Evolutionary conservation across 495 filamentous ascomycete species (phyloP), one percentile per base, ranked within the genome.

Genomic region (Pyronema omphalodes): DNA sequence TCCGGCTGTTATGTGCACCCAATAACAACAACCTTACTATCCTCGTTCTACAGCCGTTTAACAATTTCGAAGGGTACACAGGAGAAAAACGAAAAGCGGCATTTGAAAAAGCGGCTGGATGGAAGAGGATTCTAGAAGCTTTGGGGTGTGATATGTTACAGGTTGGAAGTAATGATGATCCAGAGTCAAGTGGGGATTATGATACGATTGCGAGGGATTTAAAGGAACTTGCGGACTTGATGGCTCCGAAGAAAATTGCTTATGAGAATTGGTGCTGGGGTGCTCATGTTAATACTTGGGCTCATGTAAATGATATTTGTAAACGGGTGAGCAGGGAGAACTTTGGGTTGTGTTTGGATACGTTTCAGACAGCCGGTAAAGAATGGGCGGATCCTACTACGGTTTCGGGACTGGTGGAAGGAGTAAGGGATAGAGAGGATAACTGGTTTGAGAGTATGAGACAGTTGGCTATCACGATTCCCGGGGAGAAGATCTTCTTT

Each of bases 201-300:
- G 68, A 68, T 2, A 63, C 67, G 41, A 72, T 84, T 17, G 74
- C 79, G 0, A 57, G 66, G 1, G 85, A 89, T 60, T 71, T 89
- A 0, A 69, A 68, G 17, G 69, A 77, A 50, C 70, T 89, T 14
- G 76, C 76, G 9, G 79, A 85, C 46, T 64, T 85, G 54, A 74
- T 84, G 1, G 73, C 76, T 3, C 58, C 68, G 18, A 69, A 74
- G 19, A 69, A 71, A 7, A 66, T 89, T 9, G 83, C 83, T 0
- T 89, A 88, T 55, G 84, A 89, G 65, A 87, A 88, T 57, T 87
- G 84, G 83, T 86, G 82, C 67, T 89, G 84, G 86, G 79, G 81
- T 0, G 80, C 81, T 0, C 75, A 78, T 33, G 83, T 83, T 0
- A 78, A 78, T 5, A 71, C 66, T 6, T 89, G 83, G 83, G 73